Evolutionary conservation across 257 asterid species (phyloP).

Genomic region (Jacaranda copaia): DNA sequence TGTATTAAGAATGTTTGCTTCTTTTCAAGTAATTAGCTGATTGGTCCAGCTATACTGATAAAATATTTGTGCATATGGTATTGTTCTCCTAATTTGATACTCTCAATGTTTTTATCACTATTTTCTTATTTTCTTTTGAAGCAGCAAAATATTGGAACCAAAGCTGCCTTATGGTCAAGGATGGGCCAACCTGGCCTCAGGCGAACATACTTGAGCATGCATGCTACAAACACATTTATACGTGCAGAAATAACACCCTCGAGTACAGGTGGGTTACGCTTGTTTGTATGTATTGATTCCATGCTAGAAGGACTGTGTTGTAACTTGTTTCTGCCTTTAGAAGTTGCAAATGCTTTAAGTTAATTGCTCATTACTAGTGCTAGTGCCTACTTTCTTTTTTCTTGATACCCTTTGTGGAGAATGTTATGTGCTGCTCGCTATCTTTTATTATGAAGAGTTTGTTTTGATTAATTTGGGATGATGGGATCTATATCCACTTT

Average conservation of each 20-base stretch:
- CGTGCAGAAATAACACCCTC: background rate
- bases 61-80: background rate
- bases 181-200: conserved; percentile 5
- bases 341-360: no score
- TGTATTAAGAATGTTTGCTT: no score
- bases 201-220: background rate
- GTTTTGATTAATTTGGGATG: background rate
- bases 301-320: background rate
- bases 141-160: background rate
- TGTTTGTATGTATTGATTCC: background rate
- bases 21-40: background rate
- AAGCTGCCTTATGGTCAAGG: background rate
- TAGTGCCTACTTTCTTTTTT: conserved; percentile 13
- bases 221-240: background rate
- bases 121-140: conserved; percentile 9
- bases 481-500: background rate
- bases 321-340: no score
- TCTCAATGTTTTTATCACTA: background rate
- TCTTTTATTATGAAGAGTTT: background rate
- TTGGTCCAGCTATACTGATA: background rate
- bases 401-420: background rate
- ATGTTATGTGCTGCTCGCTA: conserved; percentile 1
- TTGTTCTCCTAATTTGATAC: background rate
- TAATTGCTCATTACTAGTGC: conserved; percentile 19
- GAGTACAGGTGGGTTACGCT: no score